Percentiles rank a stretch among this genome's conserved stretches.
Conservation (phyloP, 441 rosid species). For the Brassica hybrid region DNA sequence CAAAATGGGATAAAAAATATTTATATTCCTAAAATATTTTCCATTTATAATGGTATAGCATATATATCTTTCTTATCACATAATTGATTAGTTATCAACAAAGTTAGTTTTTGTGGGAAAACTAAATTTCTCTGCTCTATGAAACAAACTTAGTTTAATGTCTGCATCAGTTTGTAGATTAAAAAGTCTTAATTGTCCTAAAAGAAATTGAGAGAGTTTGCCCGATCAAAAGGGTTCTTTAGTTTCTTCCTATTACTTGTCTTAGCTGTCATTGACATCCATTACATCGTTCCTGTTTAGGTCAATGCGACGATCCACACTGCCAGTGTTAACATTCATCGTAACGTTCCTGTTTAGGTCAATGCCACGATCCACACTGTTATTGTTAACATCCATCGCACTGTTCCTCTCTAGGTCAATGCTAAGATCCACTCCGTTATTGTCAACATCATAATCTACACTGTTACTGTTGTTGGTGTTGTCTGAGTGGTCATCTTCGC, state of each 20-base stretch:
- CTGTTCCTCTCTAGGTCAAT: not conserved
- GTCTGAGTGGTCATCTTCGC: not conserved
- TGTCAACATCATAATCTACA: not conserved
- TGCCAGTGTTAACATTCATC: not conserved
- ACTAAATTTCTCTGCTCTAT: not conserved
- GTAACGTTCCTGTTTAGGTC: no score
- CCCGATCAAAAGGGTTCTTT: not conserved
- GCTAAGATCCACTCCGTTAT: not conserved
- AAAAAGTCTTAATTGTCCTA: not conserved
- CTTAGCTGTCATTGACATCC: not conserved
- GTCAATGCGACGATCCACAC: not conserved
- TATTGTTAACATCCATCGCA: not conserved
- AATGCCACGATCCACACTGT: no score
- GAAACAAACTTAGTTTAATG: not conserved
- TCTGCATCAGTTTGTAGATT: not conserved
- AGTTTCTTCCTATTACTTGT: no score
- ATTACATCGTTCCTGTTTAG: not conserved
- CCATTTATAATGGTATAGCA: no score
- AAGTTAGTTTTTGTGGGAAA: not conserved
- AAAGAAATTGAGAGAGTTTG: not conserved
- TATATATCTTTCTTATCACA: no score
- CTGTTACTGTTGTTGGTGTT: conserved; percentile 1
- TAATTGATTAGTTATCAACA: not conserved
- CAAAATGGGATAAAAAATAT: no score
- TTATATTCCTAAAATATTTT: not conserved